These are phyloP conservation scores for Vicia sativa DNA, from an alignment of 306 rosid genomes.

Conservation along the genomic window DNA sequence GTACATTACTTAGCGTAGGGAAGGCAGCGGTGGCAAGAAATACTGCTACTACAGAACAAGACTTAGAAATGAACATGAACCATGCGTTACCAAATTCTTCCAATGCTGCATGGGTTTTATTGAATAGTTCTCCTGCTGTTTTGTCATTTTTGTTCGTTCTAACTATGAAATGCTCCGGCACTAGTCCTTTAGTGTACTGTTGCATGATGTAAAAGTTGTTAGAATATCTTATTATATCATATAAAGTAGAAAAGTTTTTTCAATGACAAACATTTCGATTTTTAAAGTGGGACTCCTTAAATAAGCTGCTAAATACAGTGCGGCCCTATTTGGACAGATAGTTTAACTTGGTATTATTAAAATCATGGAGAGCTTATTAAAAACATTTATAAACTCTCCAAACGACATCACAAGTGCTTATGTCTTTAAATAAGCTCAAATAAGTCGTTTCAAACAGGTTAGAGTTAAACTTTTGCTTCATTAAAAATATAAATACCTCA, in stretches of 20 bases:
- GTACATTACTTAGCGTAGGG: slow-evolving; percentile 41
- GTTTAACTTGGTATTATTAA: no score
- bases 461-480: no score
- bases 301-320: no score
- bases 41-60: slow-evolving; percentile 48
- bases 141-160: not conserved
- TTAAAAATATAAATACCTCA: slow-evolving; percentile 35
- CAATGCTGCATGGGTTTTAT: not conserved
- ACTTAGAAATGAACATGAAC: slow-evolving; percentile 41
- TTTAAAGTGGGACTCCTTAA: no score
- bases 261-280: no score
- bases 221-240: not conserved
- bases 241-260: no score
- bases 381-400: no score
- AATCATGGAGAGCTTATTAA: no score
- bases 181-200: slow-evolving; percentile 27
- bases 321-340: no score
- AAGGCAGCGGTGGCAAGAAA: slow-evolving; percentile 44
- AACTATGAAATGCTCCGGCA: slow-evolving; percentile 24
- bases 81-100: slow-evolving; percentile 30
- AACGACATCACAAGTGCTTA: no score
- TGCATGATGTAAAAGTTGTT: not conserved
- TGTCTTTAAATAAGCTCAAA: no score
- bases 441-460: no score
- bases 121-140: slow-evolving; percentile 34